These are phyloP conservation scores for Podospora comata DNA, from an alignment of 495 filamentous ascomycete genomes.

Conservation along the genomic window DNA sequence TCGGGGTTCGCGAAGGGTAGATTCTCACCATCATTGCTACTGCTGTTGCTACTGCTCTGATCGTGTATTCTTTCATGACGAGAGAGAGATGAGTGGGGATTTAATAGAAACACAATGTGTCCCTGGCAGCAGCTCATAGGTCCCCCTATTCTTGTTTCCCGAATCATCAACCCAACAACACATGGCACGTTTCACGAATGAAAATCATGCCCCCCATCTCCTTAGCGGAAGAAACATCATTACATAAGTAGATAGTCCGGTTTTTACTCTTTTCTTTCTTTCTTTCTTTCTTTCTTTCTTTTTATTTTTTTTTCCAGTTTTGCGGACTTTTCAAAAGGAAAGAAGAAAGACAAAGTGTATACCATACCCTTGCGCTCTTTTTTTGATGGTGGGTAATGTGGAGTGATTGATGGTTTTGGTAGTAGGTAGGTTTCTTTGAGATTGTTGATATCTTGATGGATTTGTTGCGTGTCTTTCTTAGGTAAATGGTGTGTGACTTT, in stretches of 20 bases:
- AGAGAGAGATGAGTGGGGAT: background rate
- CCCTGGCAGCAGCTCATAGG: background rate
- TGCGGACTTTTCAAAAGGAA: background rate
- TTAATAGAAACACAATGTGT: background rate
- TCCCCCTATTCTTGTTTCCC: background rate
- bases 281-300: background rate
- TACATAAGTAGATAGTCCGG: background rate
- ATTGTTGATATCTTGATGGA: no score
- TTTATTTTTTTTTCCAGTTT: background rate
- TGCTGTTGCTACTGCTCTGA: constrained; percentile 1
- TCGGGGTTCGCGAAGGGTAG: background rate
- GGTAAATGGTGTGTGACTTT: no score
- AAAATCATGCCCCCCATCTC: background rate
- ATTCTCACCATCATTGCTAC: background rate
- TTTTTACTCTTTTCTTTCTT: background rate
- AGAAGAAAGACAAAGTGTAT: background rate
- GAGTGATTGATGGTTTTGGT: background rate
- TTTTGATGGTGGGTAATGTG: background rate
- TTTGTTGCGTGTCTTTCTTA: no score
- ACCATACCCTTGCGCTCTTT: background rate
- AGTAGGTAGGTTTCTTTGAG: no score
- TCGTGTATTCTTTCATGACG: background rate
- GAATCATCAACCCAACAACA: background rate
- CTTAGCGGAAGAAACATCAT: background rate
- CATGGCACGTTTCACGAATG: background rate